Conservation (phyloP, 176 grass and related monocot species). For the Oryza meyeriana region DNA sequence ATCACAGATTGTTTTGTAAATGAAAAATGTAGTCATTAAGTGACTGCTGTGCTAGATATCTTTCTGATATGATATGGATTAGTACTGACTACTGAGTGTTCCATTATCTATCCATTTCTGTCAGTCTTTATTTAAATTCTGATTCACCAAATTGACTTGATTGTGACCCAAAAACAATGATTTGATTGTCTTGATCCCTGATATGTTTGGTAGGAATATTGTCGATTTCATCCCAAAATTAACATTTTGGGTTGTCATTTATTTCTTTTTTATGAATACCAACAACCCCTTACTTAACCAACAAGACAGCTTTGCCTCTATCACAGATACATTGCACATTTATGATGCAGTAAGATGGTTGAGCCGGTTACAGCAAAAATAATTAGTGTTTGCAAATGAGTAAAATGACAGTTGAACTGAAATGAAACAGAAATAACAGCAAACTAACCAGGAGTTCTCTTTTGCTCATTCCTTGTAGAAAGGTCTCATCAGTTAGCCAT, state of each 20-base stretch:
- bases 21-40: not conserved
- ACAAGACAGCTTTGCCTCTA: constrained; percentile 12
- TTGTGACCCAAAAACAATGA: not conserved
- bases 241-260: not conserved
- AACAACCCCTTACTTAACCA: not conserved
- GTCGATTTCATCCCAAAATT: constrained; percentile 6
- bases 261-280: constrained; percentile 8
- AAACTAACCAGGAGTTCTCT: constrained; percentile 10
- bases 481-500: not conserved
- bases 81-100: not conserved
- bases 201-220: constrained; percentile 10
- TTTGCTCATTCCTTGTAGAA: constrained; percentile 27
- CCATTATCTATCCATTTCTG: not conserved
- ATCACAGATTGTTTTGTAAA: not conserved
- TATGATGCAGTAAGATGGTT: constrained; percentile 7
- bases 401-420: constrained; percentile 24
- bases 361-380: constrained; percentile 1
- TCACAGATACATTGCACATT: not conserved
- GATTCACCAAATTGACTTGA: not conserved
- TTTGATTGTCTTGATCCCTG: not conserved
- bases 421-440: constrained; percentile 7
- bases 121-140: not conserved
- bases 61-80: not conserved
- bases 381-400: not conserved
- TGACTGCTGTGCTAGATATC: not conserved